Evolutionary conservation across 306 rosid species (phyloP), one percentile per base, ranked within the genome.

Genomic region (Vigna angularis): DNA sequence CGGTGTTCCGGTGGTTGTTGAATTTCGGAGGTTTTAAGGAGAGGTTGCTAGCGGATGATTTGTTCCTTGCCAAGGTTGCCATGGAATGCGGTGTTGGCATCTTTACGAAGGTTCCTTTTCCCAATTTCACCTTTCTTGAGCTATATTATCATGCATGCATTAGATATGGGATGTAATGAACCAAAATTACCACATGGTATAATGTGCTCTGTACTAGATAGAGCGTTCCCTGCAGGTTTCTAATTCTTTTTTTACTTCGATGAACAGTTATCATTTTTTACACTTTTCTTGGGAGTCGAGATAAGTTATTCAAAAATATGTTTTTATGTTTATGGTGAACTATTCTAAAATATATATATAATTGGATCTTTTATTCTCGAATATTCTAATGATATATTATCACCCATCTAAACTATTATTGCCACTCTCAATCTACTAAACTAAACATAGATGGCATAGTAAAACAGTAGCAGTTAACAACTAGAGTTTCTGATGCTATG

Each of bases 21-120:
- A 75, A 84, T n/a, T 94, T 92, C 52, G 97, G 93, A 22, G 98
- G 97, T 77, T 92, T 94, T 65, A 92, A 79, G 81, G 98, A 94
- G 76, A 84, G 98, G 78, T 74, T 94, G 85, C 89, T 94, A 9
- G 98, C 93, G 28, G 98, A 92, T 84, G 97, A 94, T 74, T 77
- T 94, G 90, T 94, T 94, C 81, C 81, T 92, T 32, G 84, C 97
- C 20, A 94, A 94, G 63, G 97, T 94, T 79, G 98, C 85, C 45
- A 92, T 94, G 7, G 98, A 94, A 72, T 94, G 98, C n/a, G 97
- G 96, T 20, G 97, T 94, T 75, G 98, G 98, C 5, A 87, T 94
- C 70, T 90, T 94, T 70, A 94, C 98, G 1, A 94, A 94, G 97
- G 98, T 92, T 48, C 7, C 16, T 66, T 65, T 64, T 56, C 30